Base-by-base conservation (phyloP, 257 asterid species). In the Forsythia suspensa region DNA sequence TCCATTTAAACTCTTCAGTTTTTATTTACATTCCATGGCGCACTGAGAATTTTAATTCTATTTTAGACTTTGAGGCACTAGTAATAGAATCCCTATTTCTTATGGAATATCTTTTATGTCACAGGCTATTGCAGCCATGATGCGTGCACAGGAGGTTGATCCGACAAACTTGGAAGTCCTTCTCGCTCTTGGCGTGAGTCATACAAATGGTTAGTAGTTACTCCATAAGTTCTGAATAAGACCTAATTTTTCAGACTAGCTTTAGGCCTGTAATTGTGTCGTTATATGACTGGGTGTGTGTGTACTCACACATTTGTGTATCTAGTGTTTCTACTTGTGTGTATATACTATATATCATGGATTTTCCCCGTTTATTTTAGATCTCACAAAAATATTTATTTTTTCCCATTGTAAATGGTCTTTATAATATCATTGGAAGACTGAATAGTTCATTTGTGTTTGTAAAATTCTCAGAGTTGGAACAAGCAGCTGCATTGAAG, bases 51-150 rank as follows among this genome's bases (percentile, higher is more conserved):
- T 52, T 65, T 57, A 11, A 38, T 61, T 39, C 69, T n/a, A 51
- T 65, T 43, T 67, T 39, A 39, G 72, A 57, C 40, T 78, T 71
- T 66, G 41, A 11, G 67, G 71, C n/a, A n/a, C 68, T 52, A 72
- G 29, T 72, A 63, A 40, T 73, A 73, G 55, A 59, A 73, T 18
- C 51, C 10, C 72, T 46, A 12, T 21, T 55, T 81, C 52, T 77
- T 52, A 52, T 21, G 37, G 70, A 72, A 13, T 63, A 71, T 48
- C 61, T 78, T 80, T 67, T 82, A 69, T 20, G 59, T 87, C 71
- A 76, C 94, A 96, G 99, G 99, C 98, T 83, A 96, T 96, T 85
- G 99, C 99, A 80, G 97, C 98, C 80, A 96, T 96, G 99, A 96
- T 96, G 97, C 92, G 93, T 76, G 98, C 99, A 13, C 99, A 96